Conservation (phyloP, 257 asterid species). For the Ophiorrhiza pumila region DNA sequence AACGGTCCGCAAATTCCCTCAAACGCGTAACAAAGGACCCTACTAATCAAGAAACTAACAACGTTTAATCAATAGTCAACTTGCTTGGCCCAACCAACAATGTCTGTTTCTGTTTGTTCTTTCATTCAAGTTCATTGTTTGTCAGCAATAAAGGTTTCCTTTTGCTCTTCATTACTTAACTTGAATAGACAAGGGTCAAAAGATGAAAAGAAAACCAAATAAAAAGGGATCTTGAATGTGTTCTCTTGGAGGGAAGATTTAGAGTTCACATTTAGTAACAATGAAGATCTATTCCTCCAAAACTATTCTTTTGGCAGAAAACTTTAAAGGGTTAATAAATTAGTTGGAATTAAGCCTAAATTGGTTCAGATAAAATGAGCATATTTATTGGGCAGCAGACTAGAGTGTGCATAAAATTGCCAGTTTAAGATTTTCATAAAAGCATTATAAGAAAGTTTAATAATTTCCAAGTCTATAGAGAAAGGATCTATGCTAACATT, state of each 20-base stretch:
- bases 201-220: neutral
- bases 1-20: slow-evolving; percentile 43
- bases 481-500: neutral
- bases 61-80: slow-evolving; percentile 19
- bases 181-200: neutral
- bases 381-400: too few species aligned
- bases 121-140: slow-evolving; percentile 1
- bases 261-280: neutral
- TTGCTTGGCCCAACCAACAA: slow-evolving; percentile 34
- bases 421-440: too few species aligned
- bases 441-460: neutral
- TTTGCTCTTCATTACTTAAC: neutral
- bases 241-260: neutral
- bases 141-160: neutral
- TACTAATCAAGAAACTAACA: slow-evolving; percentile 12
- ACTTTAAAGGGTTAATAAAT: neutral
- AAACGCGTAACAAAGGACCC: slow-evolving; percentile 29
- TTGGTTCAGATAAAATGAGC: neutral
- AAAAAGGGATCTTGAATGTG: neutral
- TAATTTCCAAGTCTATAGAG: neutral
- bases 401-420: neutral
- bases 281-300: neutral
- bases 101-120: slow-evolving; percentile 43
- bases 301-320: too few species aligned
- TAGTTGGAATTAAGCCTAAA: neutral